A percentile compares a stretch with the other conserved stretches of the same genome.
These are phyloP conservation scores for Cetraspora pellucida DNA, from an alignment of 192 early-diverging fungal genomes.

Conservation along the genomic window DNA sequence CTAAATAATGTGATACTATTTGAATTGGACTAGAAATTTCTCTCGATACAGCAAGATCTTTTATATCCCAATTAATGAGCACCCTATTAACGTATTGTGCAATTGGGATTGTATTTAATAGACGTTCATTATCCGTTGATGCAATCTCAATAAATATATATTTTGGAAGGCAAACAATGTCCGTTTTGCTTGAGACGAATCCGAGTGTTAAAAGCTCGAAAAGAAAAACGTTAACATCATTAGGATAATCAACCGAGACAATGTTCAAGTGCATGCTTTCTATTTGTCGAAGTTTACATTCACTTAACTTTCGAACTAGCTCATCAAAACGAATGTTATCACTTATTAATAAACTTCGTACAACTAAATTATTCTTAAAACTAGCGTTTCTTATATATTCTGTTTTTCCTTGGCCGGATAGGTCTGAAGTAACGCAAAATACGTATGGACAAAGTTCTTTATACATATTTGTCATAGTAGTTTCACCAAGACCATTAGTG, in stretches of 20 bases:
- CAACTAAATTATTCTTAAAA: not conserved
- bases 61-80: constrained; percentile 27
- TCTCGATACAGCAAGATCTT: constrained; percentile 3
- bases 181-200: not conserved
- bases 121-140: constrained; percentile 23
- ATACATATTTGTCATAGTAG: constrained; percentile 17
- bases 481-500: constrained; percentile 12
- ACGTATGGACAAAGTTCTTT: constrained; percentile 21
- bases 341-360: constrained; percentile 25
- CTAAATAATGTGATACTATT: constrained; percentile 26
- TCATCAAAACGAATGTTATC: constrained; percentile 16
- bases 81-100: not conserved
- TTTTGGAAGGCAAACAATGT: constrained; percentile 25
- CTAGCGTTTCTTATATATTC: constrained; percentile 25
- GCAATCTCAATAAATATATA: constrained; percentile 33
- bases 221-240: constrained; percentile 33
- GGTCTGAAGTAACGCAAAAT: constrained; percentile 24
- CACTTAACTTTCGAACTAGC: constrained; percentile 1
- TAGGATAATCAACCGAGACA: constrained; percentile 2
- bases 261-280: constrained; percentile 34
- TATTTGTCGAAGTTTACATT: not conserved
- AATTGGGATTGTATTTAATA: constrained; percentile 21
- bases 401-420: constrained; percentile 35
- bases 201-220: constrained; percentile 34
- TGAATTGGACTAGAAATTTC: constrained; percentile 32